Percentiles rank a stretch among this genome's conserved stretches.
Evolutionary conservation across 1,284 basidiomycete species (phyloP).

Genomic region (Phellinidium pouzarii): DNA sequence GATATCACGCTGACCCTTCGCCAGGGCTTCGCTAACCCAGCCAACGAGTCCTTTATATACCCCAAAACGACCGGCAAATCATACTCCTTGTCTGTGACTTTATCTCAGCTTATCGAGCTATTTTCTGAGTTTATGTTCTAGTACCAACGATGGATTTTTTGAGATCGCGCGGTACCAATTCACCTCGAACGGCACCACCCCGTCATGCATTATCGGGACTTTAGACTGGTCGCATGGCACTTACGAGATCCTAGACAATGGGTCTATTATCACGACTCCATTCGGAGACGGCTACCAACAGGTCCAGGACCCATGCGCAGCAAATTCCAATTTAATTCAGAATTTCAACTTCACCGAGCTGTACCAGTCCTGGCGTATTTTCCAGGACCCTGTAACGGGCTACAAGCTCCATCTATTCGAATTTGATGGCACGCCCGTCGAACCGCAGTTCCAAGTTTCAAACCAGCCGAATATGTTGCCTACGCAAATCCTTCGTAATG

Average conservation of each 20-base stretch:
- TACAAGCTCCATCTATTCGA: constrained; percentile 60
- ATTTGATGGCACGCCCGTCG: constrained; percentile 56
- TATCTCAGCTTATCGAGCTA: constrained; percentile 1
- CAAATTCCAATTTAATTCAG: constrained; percentile 79
- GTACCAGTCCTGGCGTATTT: constrained; percentile 52
- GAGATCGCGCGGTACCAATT: constrained; percentile 88
- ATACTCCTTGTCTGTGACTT: constrained; percentile 72
- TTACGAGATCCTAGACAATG: constrained; percentile 62
- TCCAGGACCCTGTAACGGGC: constrained; percentile 45
- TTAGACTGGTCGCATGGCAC: constrained; percentile 85
- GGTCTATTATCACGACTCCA: constrained; percentile 67
- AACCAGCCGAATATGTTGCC: constrained; percentile 63
- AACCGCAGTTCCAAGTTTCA: constrained; percentile 54
- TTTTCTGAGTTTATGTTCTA: constrained; percentile 10
- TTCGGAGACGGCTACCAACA: constrained; percentile 85
- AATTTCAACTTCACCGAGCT: constrained; percentile 67
- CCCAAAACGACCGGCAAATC: constrained; percentile 79
- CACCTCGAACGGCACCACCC: constrained; percentile 68
- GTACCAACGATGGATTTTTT: constrained; percentile 62
- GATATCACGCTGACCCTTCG: constrained; percentile 11
- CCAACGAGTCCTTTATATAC: constrained; percentile 73
- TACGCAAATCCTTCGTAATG: constrained; percentile 44
- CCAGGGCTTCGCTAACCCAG: constrained; percentile 79
- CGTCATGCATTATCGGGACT: constrained; percentile 77
- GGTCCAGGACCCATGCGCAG: constrained; percentile 85